A percentile compares a stretch with the other conserved stretches of the same genome.
Conservation (phyloP, 306 rosid genomes). For the Gynostemma pentaphyllum region DNA sequence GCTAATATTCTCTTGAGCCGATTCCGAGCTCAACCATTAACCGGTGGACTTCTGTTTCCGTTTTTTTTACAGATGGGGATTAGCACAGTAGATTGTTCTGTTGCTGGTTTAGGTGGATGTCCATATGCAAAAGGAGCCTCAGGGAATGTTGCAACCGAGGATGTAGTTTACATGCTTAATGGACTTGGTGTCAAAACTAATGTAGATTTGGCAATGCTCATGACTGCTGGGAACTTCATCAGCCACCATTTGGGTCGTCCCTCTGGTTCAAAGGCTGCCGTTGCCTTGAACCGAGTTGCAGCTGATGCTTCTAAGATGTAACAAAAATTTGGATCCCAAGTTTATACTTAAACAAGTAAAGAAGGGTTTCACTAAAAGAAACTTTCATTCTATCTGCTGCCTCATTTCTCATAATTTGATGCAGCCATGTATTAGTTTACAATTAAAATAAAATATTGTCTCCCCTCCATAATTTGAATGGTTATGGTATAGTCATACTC, state of each 20-base stretch:
- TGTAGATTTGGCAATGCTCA: slow-evolving; percentile 63
- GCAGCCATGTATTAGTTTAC: not conserved
- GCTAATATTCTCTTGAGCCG: not conserved
- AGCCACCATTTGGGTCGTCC: slow-evolving; percentile 55
- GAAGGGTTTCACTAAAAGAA: slow-evolving; percentile 2
- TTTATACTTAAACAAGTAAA: slow-evolving; percentile 10
- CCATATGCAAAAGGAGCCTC: slow-evolving; percentile 73
- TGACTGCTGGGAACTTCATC: slow-evolving; percentile 73
- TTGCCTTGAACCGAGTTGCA: slow-evolving; percentile 47
- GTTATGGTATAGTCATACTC: not conserved
- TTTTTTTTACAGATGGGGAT: slow-evolving; percentile 50
- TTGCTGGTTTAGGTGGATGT: slow-evolving; percentile 61
- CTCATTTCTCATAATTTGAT: not conserved
- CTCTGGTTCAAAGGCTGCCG: slow-evolving; percentile 64
- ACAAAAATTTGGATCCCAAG: slow-evolving; percentile 5
- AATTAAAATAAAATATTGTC: not conserved
- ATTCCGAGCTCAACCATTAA: not conserved
- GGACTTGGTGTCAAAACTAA: slow-evolving; percentile 73
- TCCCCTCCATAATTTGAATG: not conserved
- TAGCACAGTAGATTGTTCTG: slow-evolving; percentile 42
- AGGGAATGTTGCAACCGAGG: slow-evolving; percentile 80
- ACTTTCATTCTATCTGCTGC: not conserved
- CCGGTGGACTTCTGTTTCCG: not conserved
- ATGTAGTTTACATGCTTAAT: slow-evolving; percentile 83
- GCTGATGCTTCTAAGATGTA: slow-evolving; percentile 48